These are phyloP conservation scores for Epichloe coenophiala DNA, from an alignment of 2,329 filamentous ascomycete species.

Conservation along the genomic window DNA sequence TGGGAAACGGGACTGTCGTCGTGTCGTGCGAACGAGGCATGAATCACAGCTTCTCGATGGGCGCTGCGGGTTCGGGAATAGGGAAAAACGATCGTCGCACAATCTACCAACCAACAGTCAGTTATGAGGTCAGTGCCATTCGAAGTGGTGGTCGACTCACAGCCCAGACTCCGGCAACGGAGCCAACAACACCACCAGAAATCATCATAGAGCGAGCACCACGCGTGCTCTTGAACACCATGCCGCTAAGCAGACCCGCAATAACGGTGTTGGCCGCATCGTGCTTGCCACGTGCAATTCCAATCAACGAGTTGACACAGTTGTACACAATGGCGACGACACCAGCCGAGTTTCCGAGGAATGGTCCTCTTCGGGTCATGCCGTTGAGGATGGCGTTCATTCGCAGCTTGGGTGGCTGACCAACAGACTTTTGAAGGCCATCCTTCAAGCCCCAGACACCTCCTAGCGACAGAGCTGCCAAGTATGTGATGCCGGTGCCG, in stretches of 20 bases:
- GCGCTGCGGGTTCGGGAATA: constrained; percentile 17
- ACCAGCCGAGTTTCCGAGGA: constrained; percentile 89
- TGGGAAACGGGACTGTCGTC: constrained; percentile 29
- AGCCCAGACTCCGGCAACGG: constrained; percentile 76
- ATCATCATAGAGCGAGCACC: constrained; percentile 88
- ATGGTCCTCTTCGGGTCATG: constrained; percentile 82
- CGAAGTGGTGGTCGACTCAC: constrained; percentile 41
- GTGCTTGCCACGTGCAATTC: constrained; percentile 68
- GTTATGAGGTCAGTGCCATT: constrained; percentile 3
- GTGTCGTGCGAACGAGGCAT: neutral
- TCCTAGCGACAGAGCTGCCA: constrained; percentile 73
- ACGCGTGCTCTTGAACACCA: constrained; percentile 92
- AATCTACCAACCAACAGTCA: constrained; percentile 15
- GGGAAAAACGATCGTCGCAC: constrained; percentile 29
- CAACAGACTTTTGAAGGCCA: constrained; percentile 66
- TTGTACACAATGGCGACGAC: constrained; percentile 96
- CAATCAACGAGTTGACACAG: constrained; percentile 74
- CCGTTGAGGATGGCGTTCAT: constrained; percentile 93
- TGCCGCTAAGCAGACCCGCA: constrained; percentile 78
- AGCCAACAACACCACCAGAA: constrained; percentile 78
- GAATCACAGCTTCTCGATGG: constrained; percentile 17
- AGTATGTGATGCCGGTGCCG: constrained; percentile 87
- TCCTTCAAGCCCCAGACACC: constrained; percentile 89
- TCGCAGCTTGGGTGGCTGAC: constrained; percentile 73
- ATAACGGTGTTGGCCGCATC: constrained; percentile 80